Evolutionary conservation across 108 stramenopile genomes (phyloP).

Genomic region (Bacterosira constricta): DNA sequence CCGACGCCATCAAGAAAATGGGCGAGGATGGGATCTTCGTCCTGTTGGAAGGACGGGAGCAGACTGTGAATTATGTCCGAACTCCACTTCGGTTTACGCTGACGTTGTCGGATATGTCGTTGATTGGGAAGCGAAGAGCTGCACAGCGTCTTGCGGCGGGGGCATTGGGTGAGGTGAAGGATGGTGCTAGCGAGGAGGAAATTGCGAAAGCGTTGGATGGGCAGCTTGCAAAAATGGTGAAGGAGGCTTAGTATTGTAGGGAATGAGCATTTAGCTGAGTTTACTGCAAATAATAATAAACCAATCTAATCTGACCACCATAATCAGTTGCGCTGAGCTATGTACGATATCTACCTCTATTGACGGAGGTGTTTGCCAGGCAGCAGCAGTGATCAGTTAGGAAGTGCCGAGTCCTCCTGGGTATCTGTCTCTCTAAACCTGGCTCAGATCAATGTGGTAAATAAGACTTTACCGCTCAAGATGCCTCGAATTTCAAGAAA

Average conservation of each 20-base stretch:
- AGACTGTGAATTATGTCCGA: slow-evolving; percentile 87
- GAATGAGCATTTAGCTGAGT: too few species aligned
- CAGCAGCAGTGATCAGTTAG: too few species aligned
- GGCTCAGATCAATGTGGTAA: too few species aligned
- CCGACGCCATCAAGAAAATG: slow-evolving; percentile 68
- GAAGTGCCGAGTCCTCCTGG: too few species aligned
- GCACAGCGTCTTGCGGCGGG: slow-evolving; percentile 86
- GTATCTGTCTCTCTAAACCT: too few species aligned
- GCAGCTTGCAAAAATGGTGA: slow-evolving; percentile 52
- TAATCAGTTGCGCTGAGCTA: too few species aligned
- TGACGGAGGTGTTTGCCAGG: too few species aligned
- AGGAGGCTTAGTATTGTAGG: slow-evolving; percentile 33
- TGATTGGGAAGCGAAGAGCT: slow-evolving; percentile 88
- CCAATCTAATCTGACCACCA: too few species aligned
- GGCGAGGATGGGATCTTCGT: slow-evolving; percentile 73
- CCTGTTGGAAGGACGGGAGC: slow-evolving; percentile 84
- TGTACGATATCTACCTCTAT: too few species aligned
- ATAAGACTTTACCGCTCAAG: too few species aligned
- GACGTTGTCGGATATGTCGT: slow-evolving; percentile 64
- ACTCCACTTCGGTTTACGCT: slow-evolving; percentile 79
- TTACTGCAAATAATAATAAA: too few species aligned
- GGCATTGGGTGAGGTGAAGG: slow-evolving; percentile 53
- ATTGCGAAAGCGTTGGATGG: slow-evolving; percentile 46
- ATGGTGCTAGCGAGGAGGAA: slow-evolving; percentile 51
- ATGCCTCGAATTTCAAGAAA: too few species aligned